Percentiles rank a stretch among this genome's conserved stretches.
phyloP scores from a whole-genome alignment of 441 rosid species.

The Populus hybrid region DNA sequence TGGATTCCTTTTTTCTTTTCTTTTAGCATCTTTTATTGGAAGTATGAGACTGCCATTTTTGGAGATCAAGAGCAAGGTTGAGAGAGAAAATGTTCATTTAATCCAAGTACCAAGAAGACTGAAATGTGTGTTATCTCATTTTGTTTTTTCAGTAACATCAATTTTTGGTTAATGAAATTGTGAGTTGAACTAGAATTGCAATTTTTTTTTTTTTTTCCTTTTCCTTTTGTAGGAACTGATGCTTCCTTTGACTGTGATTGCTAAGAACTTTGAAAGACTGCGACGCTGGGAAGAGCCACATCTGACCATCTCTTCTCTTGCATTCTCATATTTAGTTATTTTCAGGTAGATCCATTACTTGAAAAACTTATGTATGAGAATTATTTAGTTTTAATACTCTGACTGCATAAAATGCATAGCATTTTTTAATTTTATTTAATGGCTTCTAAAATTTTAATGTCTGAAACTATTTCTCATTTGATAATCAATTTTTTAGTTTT shows the following conservation, averaged over 20 bases:
- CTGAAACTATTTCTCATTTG: background rate
- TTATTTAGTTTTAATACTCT: background rate
- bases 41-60: background rate
- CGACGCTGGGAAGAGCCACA: conserved; percentile 92
- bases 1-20: background rate
- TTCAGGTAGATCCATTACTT: conserved; percentile 49
- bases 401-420: background rate
- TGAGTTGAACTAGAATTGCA: background rate
- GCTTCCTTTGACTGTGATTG: conserved; percentile 61
- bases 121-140: background rate
- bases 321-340: conserved; percentile 55
- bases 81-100: background rate
- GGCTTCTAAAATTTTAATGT: too few species aligned
- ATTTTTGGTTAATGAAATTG: background rate
- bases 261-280: conserved; percentile 65
- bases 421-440: too few species aligned
- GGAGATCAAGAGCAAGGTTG: background rate
- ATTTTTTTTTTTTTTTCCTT: background rate
- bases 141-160: background rate
- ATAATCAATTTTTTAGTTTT: background rate
- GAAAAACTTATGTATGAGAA: background rate
- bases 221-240: conserved; percentile 65
- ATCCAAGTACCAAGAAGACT: background rate
- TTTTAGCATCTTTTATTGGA: background rate
- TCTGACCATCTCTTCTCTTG: conserved; percentile 74